Base-by-base conservation (phyloP, 208 protist genomes). In the Leishmania major region DNA sequence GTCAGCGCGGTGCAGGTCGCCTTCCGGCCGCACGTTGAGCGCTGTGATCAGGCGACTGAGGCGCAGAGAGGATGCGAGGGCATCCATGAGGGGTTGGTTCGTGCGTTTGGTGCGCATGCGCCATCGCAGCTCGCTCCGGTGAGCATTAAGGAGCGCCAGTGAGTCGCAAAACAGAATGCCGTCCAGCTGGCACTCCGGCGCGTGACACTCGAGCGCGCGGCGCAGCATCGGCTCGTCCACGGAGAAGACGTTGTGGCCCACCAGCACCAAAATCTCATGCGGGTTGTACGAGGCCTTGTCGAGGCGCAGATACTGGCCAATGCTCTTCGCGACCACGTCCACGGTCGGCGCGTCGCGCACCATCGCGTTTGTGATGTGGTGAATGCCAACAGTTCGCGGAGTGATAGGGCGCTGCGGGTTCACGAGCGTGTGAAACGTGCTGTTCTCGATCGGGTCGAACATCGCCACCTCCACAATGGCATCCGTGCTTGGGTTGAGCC, bases 201-300 rank as follows among this genome's bases (percentile, higher is more conserved):
- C 73, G 77, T 92, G 80, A 43, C 40, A 57, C 28, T 90, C 84
- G 49, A 98, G 78, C 25, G 92, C 91, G 19, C 91, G 90, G 13
- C 92, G 90, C 76, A 98, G 88, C 76, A 97, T 86, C 64, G 93
- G 95, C 89, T 98, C 93, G 73, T 98, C 95, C 28, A 98, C 60
- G 6, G 85, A 69, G 79, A 96, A 96, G 13, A 95, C 93, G 79
- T 96, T 97, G 87, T 98, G 95, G 0, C 92, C 93, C 57, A 98
- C 82, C 13, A 98, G 74, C 72, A 98, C 79, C 40, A 92, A 60
- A 43, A 96, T 83, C 78, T 97, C 95, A 47, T 93, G 49, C 11
- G 82, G 69, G 70, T 93, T 83, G 59, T 80, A 51, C 10, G 91
- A 84, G 0, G 47, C 79, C 31, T 81, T 78, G 78, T 89, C 85